Evolutionary conservation across 805 yeast genomes (phyloP).

Genomic region (Scheffersomyces amazonensis): DNA sequence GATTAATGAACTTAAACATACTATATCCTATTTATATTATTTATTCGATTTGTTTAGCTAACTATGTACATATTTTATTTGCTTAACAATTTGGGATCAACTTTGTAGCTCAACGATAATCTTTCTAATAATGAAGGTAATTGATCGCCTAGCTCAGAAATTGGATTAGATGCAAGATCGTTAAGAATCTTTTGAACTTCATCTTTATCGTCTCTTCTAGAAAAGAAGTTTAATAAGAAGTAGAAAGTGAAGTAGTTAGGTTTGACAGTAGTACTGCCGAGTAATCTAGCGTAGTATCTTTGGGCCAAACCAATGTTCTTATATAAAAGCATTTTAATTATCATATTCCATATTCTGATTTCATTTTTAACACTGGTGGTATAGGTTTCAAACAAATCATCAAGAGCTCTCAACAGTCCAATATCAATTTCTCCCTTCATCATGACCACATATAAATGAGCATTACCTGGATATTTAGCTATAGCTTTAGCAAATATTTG

Average conservation of each 20-base stretch:
- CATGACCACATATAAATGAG: slow-evolving; percentile 44
- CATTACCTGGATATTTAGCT: slow-evolving; percentile 25
- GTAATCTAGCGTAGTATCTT: slow-evolving; percentile 35
- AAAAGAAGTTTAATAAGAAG: slow-evolving; percentile 41
- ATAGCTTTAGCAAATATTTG: slow-evolving; percentile 36
- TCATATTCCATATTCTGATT: slow-evolving; percentile 39
- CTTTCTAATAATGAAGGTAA: slow-evolving; percentile 35
- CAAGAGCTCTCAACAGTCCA: slow-evolving; percentile 34
- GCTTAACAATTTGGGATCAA: not conserved
- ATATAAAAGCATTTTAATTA: slow-evolving; percentile 27
- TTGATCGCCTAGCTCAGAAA: slow-evolving; percentile 33
- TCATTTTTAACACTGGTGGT: slow-evolving; percentile 30
- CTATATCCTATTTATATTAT: too few relatives aligned
- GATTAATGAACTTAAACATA: slow-evolving; percentile 4
- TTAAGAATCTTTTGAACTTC: slow-evolving; percentile 33
- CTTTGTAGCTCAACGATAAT: slow-evolving; percentile 7
- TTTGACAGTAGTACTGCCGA: slow-evolving; percentile 16
- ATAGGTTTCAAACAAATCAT: slow-evolving; percentile 31
- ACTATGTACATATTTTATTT: slow-evolving; percentile 6
- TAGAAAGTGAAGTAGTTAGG: slow-evolving; percentile 54
- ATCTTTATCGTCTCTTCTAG: slow-evolving; percentile 24
- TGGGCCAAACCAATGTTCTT: slow-evolving; percentile 38
- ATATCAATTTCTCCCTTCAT: slow-evolving; percentile 43
- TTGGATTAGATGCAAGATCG: slow-evolving; percentile 29
- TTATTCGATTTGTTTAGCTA: too few relatives aligned